These are phyloP conservation scores for Cichorium intybus DNA, from an alignment of 140 eudicot genomes.

Conservation along the genomic window DNA sequence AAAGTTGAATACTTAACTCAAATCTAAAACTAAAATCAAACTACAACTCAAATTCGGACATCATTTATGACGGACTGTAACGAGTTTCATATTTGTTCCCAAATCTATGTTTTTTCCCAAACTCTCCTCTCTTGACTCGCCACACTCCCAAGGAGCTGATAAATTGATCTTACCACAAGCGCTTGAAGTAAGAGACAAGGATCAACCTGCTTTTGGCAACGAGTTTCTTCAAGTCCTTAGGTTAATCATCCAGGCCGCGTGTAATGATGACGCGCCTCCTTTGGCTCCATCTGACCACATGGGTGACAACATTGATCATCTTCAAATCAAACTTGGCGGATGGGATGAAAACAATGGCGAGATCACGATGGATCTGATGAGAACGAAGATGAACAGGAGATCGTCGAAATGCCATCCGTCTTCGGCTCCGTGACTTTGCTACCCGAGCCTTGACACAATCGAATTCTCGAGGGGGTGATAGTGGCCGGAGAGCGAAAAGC, in stretches of 20 bases:
- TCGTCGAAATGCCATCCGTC: conserved; percentile 40
- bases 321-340: conserved; percentile 70
- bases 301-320: conserved; percentile 47
- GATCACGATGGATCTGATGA: conserved; percentile 10
- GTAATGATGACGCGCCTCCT: conserved; percentile 72
- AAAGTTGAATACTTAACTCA: no score
- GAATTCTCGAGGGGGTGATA: conserved; percentile 85
- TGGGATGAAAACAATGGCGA: conserved; percentile 54
- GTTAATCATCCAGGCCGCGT: conserved; percentile 68
- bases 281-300: conserved; percentile 45
- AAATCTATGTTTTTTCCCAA: conserved; percentile 21
- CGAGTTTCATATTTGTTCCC: no score
- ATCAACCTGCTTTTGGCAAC: conserved; percentile 40
- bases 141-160: conserved; percentile 1
- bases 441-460: conserved; percentile 47
- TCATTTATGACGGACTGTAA: no score
- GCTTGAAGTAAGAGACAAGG: conserved; percentile 32
- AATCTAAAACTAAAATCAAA: no score
- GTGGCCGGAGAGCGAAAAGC: no score
- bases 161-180: not conserved
- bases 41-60: no score
- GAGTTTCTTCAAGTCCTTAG: conserved; percentile 74
- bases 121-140: not conserved
- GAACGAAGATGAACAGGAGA: conserved; percentile 27
- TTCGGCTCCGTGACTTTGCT: conserved; percentile 66